These are phyloP conservation scores for Candida chauliodis DNA, from an alignment of 805 yeast species.

Conservation along the genomic window DNA sequence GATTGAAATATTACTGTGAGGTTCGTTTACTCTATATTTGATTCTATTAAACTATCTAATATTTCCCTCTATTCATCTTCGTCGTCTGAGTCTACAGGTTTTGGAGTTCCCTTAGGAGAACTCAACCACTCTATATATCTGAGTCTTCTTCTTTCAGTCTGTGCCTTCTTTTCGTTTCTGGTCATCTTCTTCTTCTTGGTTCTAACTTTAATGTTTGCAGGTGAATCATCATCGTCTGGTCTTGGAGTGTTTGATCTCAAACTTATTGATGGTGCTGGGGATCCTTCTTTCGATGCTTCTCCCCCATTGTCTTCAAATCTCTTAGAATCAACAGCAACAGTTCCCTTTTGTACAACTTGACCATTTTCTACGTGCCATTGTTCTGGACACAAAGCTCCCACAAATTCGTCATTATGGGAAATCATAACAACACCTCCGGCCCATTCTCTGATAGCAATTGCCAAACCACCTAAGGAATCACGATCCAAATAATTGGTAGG, in stretches of 20 bases:
- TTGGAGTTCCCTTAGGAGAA: slow-evolving; percentile 97
- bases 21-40: neutral
- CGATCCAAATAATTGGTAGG: slow-evolving; percentile 98
- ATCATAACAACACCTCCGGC: slow-evolving; percentile 97
- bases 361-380: slow-evolving; percentile 98
- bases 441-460: slow-evolving; percentile 98
- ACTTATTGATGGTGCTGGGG: slow-evolving; percentile 35
- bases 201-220: slow-evolving; percentile 92
- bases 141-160: slow-evolving; percentile 90
- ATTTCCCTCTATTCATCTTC: slow-evolving; percentile 65
- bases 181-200: slow-evolving; percentile 95
- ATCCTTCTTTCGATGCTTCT: slow-evolving; percentile 39
- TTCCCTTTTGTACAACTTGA: slow-evolving; percentile 78
- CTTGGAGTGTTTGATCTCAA: slow-evolving; percentile 30
- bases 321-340: slow-evolving; percentile 65
- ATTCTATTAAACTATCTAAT: too few species aligned
- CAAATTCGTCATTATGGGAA: slow-evolving; percentile 95
- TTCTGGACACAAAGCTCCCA: slow-evolving; percentile 96
- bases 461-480: slow-evolving; percentile 96
- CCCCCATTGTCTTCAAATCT: slow-evolving; percentile 80
- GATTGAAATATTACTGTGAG: too few species aligned
- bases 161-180: slow-evolving; percentile 88
- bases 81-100: slow-evolving; percentile 89
- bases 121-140: slow-evolving; percentile 93
- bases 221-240: slow-evolving; percentile 79